Base-by-base conservation (phyloP, 352 stramenopile species). In the Achlya hypogyna region DNA sequence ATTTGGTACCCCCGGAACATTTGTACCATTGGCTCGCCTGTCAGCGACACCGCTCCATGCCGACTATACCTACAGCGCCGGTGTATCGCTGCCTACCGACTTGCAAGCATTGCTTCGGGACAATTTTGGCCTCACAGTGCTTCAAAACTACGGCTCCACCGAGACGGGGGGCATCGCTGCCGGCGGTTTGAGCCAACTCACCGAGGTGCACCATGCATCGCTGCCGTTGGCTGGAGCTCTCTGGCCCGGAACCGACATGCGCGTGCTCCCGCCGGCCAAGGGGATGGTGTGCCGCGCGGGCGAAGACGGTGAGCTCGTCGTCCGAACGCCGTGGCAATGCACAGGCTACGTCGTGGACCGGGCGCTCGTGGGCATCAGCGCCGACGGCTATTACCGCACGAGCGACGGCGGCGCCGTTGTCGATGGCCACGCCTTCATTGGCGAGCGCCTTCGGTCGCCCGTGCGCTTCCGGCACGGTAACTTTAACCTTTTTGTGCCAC, bases 81-180 rank as follows among this genome's bases (percentile, higher is more conserved):
- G 86, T 0, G 85, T 76, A 25, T 74, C 75, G 10, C 71, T 95
- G n/a, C 74, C 78, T 5, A 51, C 72, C 5, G 58, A 77, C 49
- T 69, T 95, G 22, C 88, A 89, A 51, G 35, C 72, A 32, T 76
- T 70, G 42, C 84, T 89, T 35, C 63, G 69, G 5, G 64, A 77
- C 34, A 67, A 86, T 18, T 93, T 78, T 51, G 84, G 83, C n/a
- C 68, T 93, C 23, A 51, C 62, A 18, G 34, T 95, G 53, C 85
- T 92, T 74, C 86, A 95, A 54, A 95, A 93, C 72, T 95, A 95
- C 56, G 86, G 86, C 0, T 89, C 86, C 31, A 95, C 83, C 25
- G 86, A 95, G 66, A 91, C 80, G 49, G 86, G 83, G 16, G 74
- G 88, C 62, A 95, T 93, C 51, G 81, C 84, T 20, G 0, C 81